Percentiles rank a stretch among this genome's conserved stretches.
These are phyloP conservation scores for Amanita rubescens DNA, from an alignment of 768 basidiomycete species.

Conservation along the genomic window DNA sequence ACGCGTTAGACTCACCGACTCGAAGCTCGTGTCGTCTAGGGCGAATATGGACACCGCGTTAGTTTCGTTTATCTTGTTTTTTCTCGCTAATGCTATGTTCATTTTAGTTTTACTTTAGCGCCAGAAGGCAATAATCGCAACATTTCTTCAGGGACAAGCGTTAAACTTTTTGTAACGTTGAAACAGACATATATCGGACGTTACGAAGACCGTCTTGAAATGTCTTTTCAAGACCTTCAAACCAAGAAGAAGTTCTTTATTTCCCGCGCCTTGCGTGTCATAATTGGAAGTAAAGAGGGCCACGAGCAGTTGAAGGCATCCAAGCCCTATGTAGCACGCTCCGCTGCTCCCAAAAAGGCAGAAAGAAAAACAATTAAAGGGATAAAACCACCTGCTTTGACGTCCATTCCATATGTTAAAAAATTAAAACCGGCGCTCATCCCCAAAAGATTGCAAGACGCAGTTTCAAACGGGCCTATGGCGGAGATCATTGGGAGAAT, in stretches of 20 bases:
- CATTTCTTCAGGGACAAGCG: conserved; percentile 17
- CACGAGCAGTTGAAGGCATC: conserved; percentile 38
- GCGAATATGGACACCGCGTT: conserved; percentile 20
- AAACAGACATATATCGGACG: conserved; percentile 33
- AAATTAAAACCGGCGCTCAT: conserved; percentile 32
- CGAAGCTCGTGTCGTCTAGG: conserved; percentile 25
- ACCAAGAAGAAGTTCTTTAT: conserved; percentile 42
- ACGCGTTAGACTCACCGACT: conserved; percentile 19
- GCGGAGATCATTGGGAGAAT: conserved; percentile 25
- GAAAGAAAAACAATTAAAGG: conserved; percentile 34
- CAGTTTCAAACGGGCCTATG: conserved; percentile 21
- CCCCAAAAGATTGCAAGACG: conserved; percentile 24
- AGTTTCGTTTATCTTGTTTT: conserved; percentile 3
- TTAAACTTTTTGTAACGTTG: conserved; percentile 26
- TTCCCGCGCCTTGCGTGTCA: conserved; percentile 32
- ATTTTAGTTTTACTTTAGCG: conserved; percentile 19
- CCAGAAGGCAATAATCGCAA: conserved; percentile 12
- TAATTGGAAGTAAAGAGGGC: conserved; percentile 38
- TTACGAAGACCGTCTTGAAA: conserved; percentile 45
- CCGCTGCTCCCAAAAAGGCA: conserved; percentile 22
- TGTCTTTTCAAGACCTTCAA: conserved; percentile 41
- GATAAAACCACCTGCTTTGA: conserved; percentile 31
- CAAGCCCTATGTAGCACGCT: conserved; percentile 39
- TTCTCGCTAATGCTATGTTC: background rate
- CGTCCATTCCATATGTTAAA: conserved; percentile 34